These are phyloP conservation scores for Fusarium acutatum DNA, from an alignment of 2,329 filamentous ascomycete species.

Conservation along the genomic window DNA sequence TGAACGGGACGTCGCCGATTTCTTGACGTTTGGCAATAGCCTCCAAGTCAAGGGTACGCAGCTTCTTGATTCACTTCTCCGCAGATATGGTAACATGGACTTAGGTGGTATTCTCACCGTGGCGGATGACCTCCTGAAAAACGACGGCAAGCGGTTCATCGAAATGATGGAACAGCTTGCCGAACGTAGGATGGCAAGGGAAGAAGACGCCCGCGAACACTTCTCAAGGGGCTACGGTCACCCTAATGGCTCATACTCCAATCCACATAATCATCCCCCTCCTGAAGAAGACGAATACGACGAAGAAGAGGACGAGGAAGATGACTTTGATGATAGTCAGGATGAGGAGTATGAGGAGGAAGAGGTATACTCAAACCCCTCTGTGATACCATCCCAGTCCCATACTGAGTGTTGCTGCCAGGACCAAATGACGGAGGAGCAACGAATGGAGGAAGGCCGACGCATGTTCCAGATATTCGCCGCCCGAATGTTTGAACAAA, in stretches of 20 bases:
- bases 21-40: slow-evolving; percentile 97
- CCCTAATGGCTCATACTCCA: slow-evolving; percentile 67
- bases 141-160: slow-evolving; percentile 99
- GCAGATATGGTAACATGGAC: slow-evolving; percentile 58
- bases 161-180: slow-evolving; percentile 99
- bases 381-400: slow-evolving; percentile 50
- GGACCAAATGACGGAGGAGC: slow-evolving; percentile 97
- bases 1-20: slow-evolving; percentile 79
- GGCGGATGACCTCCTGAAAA: slow-evolving; percentile 97
- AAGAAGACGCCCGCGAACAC: slow-evolving; percentile 79
- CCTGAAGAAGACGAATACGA: slow-evolving; percentile 81
- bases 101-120: slow-evolving; percentile 97
- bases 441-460: slow-evolving; percentile 97
- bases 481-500: slow-evolving; percentile 98
- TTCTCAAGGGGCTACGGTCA: slow-evolving; percentile 68
- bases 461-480: slow-evolving; percentile 99
- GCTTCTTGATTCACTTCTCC: slow-evolving; percentile 55
- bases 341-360: slow-evolving; percentile 80
- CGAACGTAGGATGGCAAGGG: slow-evolving; percentile 94
- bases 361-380: slow-evolving; percentile 68
- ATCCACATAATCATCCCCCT: slow-evolving; percentile 76
- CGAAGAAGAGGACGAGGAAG: slow-evolving; percentile 70
- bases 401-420: slow-evolving; percentile 62
- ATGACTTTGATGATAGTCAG: slow-evolving; percentile 69
- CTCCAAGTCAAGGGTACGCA: slow-evolving; percentile 86